Conservation (phyloP, 208 protist species). For the Zelonia costaricensis region DNA sequence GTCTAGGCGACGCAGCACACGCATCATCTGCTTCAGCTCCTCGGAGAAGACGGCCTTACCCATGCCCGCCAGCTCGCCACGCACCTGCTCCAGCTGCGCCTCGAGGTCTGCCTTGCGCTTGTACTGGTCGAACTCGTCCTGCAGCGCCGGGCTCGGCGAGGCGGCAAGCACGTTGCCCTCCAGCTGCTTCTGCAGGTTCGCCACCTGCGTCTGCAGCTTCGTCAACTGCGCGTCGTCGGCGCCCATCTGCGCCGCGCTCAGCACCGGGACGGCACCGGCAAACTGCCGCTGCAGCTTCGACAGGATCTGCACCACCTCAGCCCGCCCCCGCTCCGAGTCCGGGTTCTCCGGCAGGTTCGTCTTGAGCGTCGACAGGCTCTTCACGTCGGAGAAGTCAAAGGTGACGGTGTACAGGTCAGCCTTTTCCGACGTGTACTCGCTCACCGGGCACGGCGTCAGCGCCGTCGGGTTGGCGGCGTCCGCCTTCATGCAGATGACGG, state of each 20-base stretch:
- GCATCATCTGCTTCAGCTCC: conserved; percentile 96
- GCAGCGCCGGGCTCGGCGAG: conserved; percentile 58
- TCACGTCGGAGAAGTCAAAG: conserved; percentile 87
- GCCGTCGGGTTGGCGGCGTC: conserved; percentile 36
- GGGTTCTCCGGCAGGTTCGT: conserved; percentile 78
- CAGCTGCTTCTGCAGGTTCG: conserved; percentile 85
- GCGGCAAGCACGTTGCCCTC: conserved; percentile 64
- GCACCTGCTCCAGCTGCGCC: conserved; percentile 64
- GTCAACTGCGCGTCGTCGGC: conserved; percentile 86
- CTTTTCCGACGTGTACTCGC: conserved; percentile 74
- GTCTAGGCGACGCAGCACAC: conserved; percentile 95
- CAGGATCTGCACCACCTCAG: conserved; percentile 79
- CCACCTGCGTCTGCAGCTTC: conserved; percentile 83
- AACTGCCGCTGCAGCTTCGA: conserved; percentile 77
- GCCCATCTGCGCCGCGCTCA: conserved; percentile 97
- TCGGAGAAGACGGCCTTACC: conserved; percentile 92
- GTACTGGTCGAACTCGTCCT: conserved; percentile 63
- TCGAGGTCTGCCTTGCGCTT: conserved; percentile 73
- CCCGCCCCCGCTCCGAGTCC: conserved; percentile 72
- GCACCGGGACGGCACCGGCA: conserved; percentile 80
- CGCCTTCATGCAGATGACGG: conserved; percentile 84
- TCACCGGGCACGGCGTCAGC: conserved; percentile 76
- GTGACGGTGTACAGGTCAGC: conserved; percentile 86
- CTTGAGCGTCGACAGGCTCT: conserved; percentile 71
- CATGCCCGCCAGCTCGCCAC: conserved; percentile 82